Evolutionary conservation across 768 basidiomycete genomes (phyloP), one percentile per base, ranked within the genome.

Genomic region (Agrocybe chaxingu): DNA sequence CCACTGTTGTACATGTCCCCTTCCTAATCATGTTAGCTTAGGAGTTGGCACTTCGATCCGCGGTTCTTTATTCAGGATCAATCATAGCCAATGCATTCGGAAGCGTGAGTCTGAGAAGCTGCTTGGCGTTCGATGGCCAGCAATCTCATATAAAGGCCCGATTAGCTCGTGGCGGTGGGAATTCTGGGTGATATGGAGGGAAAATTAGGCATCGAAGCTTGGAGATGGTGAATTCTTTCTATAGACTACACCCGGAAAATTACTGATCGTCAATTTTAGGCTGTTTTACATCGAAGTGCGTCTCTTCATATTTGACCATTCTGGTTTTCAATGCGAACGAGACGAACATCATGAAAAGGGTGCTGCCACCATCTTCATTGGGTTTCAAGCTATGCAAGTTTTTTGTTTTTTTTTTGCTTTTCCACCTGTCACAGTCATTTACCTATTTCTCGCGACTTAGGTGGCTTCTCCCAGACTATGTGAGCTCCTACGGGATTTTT

Each of bases 161-260:
- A 50, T 36, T 51, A 85, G 79, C 62, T 86, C 8, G 77, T 87
- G 55, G 87, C 84, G 8, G 85, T 85, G 4, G 86, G 83, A 5
- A 84, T 88, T 48, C 72, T 89, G 11, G 66, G 71, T 2, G 73
- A 70, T 34, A 83, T 88, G 84, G 76, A 88, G 47, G 84, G 83
- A 0, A 72, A 71, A 44, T 67, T 75, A 2, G 85, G 85, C 1
- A 80, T 84, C 32, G 61, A 79, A 29, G 84, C 81, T 3, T 88
- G 86, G 86, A 60, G 82, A 71, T 88, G 81, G 82, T 80, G 53
- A 57, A 70, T 50, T 9, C 13, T n/a, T 13, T 8, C n/a, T 45
- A 24, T 43, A 24, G 37, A 29, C n/a, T 19, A 24, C 40, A n/a
- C 47, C 7, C 37, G 31, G 8, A 10, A 16, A 35, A 29, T 29